Conservation (phyloP, 805 yeast species). For the Ogataea allantospora region DNA sequence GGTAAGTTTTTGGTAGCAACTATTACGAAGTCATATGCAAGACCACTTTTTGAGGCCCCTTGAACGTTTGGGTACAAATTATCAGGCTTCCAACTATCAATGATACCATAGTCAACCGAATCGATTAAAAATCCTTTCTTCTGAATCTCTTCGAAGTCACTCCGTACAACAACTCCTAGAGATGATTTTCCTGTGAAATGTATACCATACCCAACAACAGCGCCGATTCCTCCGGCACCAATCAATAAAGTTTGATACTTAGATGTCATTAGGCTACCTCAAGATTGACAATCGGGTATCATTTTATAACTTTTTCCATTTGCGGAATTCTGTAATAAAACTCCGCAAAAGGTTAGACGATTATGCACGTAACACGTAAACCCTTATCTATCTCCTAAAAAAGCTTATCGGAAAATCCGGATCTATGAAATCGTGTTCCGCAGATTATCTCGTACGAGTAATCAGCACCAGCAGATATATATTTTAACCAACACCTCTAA, state of each 20-base stretch:
- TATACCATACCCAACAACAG: slow-evolving; percentile 65
- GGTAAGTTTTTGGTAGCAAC: slow-evolving; percentile 60
- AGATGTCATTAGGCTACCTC: no score
- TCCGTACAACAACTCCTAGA: slow-evolving; percentile 58
- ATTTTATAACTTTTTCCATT: no score
- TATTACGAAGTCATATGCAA: slow-evolving; percentile 47
- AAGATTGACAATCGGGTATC: no score
- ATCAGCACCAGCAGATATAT: no score
- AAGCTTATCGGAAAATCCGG: no score
- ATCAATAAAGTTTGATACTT: slow-evolving; percentile 30
- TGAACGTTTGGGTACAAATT: slow-evolving; percentile 33
- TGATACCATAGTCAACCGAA: slow-evolving; percentile 58
- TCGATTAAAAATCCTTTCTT: slow-evolving; percentile 52
- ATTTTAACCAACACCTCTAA: no score
- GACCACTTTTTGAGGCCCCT: slow-evolving; percentile 35
- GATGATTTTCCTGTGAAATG: slow-evolving; percentile 42
- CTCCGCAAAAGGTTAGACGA: no score
- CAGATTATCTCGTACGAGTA: no score
- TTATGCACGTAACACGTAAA: no score
- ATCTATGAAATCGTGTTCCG: no score
- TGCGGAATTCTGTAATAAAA: no score
- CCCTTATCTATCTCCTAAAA: no score
- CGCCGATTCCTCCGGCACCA: slow-evolving; percentile 85
- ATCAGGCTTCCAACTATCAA: slow-evolving; percentile 54
- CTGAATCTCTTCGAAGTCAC: slow-evolving; percentile 52